Base-by-base conservation (phyloP, 768 basidiomycete species). In the Galerina sulciceps region DNA sequence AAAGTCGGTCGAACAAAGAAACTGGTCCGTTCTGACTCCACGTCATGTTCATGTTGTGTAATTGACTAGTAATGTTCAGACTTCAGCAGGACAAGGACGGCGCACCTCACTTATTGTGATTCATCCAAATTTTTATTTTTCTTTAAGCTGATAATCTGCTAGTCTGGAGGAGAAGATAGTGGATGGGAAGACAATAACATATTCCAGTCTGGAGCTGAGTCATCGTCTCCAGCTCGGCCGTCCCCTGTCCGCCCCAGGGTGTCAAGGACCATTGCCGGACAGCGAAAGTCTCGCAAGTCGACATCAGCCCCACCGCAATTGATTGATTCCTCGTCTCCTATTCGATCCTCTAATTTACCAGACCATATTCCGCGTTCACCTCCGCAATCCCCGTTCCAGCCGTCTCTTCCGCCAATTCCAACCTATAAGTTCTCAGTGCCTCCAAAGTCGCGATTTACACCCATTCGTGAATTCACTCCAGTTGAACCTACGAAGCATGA, bases 171-270 rank as follows among this genome's bases (percentile, higher is more conserved):
- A 23, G 88, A 90, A 38, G 90, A 91, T 53, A 93, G 91, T 65
- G 91, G 90, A 35, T 94, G 92, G 91, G 92, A 94, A 67, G 92
- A 93, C 63, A 93, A 92, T 67, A 94, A 94, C 62, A 85, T 93
- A 26, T 94, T 94, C 70, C 92, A 94, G 68, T 93, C 91, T 9
- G 92, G 91, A n/a, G 88, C 89, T 4, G 92, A 94, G 65, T 90
- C 89, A n/a, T 91, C 91, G 6, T 93, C 91, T 13, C 91, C 92
- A 35, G 72, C 70, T 10, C 87, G 87, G 15, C 85, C 88, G 36
- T 83, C 87, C 5, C 88, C 87, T 44, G 58, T 74, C 58, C 73
- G 78, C 63, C 64, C 77, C 53, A 79, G 80, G 72, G 62, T 71
- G 64, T 66, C 77, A 44, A 68, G 79, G 57, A 75, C 81, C 60